phyloP scores from a whole-genome alignment of 2,329 filamentous ascomycete species.

The Fusarium sp. region DNA sequence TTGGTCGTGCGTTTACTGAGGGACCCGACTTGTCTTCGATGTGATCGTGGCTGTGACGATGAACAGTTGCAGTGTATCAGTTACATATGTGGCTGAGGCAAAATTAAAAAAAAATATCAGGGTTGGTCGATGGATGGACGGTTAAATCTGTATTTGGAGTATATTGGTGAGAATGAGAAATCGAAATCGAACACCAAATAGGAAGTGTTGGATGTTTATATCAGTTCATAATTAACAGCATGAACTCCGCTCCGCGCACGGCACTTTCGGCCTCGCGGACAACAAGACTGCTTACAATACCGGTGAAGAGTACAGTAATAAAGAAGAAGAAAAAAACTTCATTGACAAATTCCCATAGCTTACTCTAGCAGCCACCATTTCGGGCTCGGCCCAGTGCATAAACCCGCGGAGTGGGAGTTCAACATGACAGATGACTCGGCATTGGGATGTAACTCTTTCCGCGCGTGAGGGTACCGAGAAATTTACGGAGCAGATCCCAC shows the following conservation, averaged over 20 bases:
- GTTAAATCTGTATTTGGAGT: neutral
- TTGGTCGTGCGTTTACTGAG: conserved; percentile 13
- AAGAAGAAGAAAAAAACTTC: conserved; percentile 1
- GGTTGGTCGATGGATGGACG: neutral
- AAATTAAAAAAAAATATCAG: neutral
- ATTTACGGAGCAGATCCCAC: conserved; percentile 4
- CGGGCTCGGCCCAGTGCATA: conserved; percentile 32
- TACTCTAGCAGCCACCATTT: conserved; percentile 30
- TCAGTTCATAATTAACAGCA: neutral
- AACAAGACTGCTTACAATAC: conserved; percentile 26
- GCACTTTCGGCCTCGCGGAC: conserved; percentile 23
- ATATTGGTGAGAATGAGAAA: neutral
- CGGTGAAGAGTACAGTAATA: neutral
- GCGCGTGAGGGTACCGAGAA: conserved; percentile 20
- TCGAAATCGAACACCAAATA: neutral
- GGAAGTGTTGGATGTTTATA: conserved; percentile 33
- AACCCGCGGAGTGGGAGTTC: conserved; percentile 21
- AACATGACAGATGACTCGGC: conserved; percentile 35
- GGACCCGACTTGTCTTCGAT: conserved; percentile 9
- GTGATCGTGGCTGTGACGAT: conserved; percentile 30
- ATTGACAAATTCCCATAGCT: conserved; percentile 28
- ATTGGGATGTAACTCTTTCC: conserved; percentile 23
- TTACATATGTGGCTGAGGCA: conserved; percentile 11
- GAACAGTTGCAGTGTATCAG: conserved; percentile 2
- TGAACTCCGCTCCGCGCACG: conserved; percentile 1